Evolutionary conservation across 139 green algal genomes (phyloP).

Genomic region (Chlorella sorokiniana): DNA sequence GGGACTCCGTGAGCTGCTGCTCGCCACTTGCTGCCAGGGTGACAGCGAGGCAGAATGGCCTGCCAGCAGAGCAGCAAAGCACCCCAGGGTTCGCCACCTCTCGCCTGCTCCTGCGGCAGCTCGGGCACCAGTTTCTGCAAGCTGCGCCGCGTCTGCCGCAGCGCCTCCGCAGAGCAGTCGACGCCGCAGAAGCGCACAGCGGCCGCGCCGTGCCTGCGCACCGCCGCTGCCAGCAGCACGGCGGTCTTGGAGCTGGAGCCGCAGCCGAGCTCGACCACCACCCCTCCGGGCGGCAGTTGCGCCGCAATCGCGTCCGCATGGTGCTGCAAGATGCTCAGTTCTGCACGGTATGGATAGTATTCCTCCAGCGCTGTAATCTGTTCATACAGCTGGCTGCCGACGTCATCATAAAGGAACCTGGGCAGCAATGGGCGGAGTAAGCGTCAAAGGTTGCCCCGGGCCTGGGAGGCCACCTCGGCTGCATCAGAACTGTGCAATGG

Average conservation of each 20-base stretch:
- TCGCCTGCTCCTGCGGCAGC: slow-evolving; percentile 8
- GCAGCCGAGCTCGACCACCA: slow-evolving; percentile 65
- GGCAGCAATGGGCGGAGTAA: no score
- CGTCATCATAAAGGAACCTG: slow-evolving; percentile 39
- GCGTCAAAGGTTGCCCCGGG: no score
- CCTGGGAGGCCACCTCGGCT: no score
- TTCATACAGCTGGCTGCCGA: slow-evolving; percentile 32
- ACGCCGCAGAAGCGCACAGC: slow-evolving; percentile 58
- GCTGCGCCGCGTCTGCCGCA: slow-evolving; percentile 45
- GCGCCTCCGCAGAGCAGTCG: slow-evolving; percentile 60
- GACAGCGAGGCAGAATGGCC: background rate
- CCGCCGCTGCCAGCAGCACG: slow-evolving; percentile 48
- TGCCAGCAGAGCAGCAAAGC: background rate
- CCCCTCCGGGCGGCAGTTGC: slow-evolving; percentile 34
- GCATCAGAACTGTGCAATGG: no score
- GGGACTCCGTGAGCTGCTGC: no score
- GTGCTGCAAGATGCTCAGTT: slow-evolving; percentile 26
- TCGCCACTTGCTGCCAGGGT: background rate
- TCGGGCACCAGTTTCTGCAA: slow-evolving; percentile 26
- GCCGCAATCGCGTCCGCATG: slow-evolving; percentile 48
- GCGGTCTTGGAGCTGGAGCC: slow-evolving; percentile 59
- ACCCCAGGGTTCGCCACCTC: background rate
- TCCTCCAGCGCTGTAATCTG: slow-evolving; percentile 23
- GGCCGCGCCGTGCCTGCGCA: slow-evolving; percentile 24
- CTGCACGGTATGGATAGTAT: slow-evolving; percentile 40